Base-by-base conservation (phyloP, 352 stramenopile species). In the Phytophthora pinifolia region DNA sequence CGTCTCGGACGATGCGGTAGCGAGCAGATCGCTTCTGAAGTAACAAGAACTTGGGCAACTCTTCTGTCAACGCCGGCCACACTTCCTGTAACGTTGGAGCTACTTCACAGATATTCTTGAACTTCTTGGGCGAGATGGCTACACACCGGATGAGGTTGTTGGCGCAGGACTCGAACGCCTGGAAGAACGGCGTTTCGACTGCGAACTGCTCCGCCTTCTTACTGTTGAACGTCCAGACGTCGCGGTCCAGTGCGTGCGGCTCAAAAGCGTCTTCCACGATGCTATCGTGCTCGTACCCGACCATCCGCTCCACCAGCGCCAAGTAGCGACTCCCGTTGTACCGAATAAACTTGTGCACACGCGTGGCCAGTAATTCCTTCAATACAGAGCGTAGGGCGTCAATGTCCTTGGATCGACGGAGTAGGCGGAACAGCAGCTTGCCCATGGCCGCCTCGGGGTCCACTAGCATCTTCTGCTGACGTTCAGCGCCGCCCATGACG, bases 371-470 rank as follows among this genome's bases (percentile, higher is more conserved):
- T 48, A 86, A 47, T 49, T 88, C 78, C 46, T 88, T 71, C 45
- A 88, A 39, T 20, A 84, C 77, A 8, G 12, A 22, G 1, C 65
- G 59, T 2, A 79, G 32, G 0, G 44, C 50, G 9, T 55, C 20
- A 5, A 8, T 61, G 1, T 46, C 20, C 20, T 59, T 27, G 10
- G 67, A 59, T 6, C 70, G 33, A 14, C 78, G 78, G 15, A 86
- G 62, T 37, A 86, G 33, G 12, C 56, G 62, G 61, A 83, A 88
- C 6, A 88, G 53, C n/a, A 86, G 61, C 52, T 88, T 88, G 20
- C 62, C 57, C 35, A 83, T 60, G 6, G 76, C 57, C 20, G 65
- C 61, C 55, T 86, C 78, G 8, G 78, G 76, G 8, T 77, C 62
- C 3, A 72, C 51, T 12, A 49, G 37, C 38, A 77, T 56, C 17